Evolutionary conservation across 352 stramenopile genomes (phyloP), one percentile per base, ranked within the genome.

Genomic region (Globisporangium cylindrosporum): DNA sequence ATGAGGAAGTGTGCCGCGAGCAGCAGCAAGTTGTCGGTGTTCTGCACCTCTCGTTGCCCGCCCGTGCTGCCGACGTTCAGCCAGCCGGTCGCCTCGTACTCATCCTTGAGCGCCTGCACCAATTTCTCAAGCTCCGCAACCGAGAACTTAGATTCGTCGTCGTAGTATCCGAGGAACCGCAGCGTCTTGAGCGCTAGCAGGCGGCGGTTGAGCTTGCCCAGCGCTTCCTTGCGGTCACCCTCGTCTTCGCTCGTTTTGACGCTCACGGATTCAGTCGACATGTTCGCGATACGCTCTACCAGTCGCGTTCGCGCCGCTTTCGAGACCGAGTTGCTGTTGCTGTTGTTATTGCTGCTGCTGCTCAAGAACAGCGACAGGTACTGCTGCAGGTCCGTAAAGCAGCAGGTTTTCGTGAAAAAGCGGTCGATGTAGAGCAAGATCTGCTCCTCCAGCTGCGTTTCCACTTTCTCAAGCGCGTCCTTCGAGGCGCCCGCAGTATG

Each of bases 331-430:
- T 67, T 58, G 3, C 60, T 77, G 29, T 78, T 67, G 7, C 2
- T 58, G 12, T 7, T 18, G 24, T 9, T 43, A 29, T 29, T 29
- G 27, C 60, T 77, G 29, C 79, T 66, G 7, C 2, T 58, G 12
- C 14, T 18, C 5, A 81, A 69, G n/a, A 89, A 87, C 1, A 85
- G 57, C 53, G 65, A 66, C 4, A 92, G 71, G 53, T 91, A 95
- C 67, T 92, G 85, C 73, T 94, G 88, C 36, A 96, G 73, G 64
- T 96, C 88, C 60, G 85, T 85, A 70, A 96, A 94, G 67, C 88
- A 96, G 80, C 86, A 94, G 56, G 82, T 83, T 72, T 96, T 96
- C 12, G 74, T 83, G 64, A 82, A 82, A 73, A 94, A 94, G 8
- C 73, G 77, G 27, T 90, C 73, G 43, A 80, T 74, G 74, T 96